A percentile compares a stretch with the other conserved stretches of the same genome.
Evolutionary conservation across 208 protist species (phyloP).

Genomic region (Trichomonas vaginalis): DNA sequence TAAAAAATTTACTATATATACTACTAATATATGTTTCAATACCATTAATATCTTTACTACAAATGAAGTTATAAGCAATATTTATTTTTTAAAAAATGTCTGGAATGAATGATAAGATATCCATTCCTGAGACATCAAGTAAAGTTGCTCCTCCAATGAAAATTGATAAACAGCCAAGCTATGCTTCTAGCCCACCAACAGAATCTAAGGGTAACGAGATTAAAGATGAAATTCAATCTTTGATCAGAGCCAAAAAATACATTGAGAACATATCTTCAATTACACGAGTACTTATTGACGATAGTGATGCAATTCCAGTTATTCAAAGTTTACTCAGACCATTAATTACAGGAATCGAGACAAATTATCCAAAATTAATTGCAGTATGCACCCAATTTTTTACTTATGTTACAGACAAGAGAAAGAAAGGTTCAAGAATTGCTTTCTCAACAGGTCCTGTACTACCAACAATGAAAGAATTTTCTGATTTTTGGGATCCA

Average conservation of each 20-base stretch:
- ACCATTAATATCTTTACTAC: no score
- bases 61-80: no score
- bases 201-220: not conserved
- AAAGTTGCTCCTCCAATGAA: not conserved
- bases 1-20: no score
- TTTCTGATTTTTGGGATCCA: not conserved
- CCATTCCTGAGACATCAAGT: not conserved
- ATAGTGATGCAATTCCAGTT: not conserved
- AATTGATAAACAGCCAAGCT: not conserved
- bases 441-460: not conserved
- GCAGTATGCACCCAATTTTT: not conserved
- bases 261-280: not conserved
- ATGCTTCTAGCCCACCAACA: not conserved
- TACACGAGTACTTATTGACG: not conserved
- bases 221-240: not conserved
- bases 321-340: not conserved
- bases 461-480: not conserved
- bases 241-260: not conserved
- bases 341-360: not conserved
- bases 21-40: no score
- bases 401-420: not conserved
- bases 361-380: not conserved
- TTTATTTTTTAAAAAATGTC: not conserved
- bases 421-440: not conserved
- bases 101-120: not conserved